phyloP scores from a whole-genome alignment of 108 stramenopile species.

The Nitzschia sp. region DNA sequence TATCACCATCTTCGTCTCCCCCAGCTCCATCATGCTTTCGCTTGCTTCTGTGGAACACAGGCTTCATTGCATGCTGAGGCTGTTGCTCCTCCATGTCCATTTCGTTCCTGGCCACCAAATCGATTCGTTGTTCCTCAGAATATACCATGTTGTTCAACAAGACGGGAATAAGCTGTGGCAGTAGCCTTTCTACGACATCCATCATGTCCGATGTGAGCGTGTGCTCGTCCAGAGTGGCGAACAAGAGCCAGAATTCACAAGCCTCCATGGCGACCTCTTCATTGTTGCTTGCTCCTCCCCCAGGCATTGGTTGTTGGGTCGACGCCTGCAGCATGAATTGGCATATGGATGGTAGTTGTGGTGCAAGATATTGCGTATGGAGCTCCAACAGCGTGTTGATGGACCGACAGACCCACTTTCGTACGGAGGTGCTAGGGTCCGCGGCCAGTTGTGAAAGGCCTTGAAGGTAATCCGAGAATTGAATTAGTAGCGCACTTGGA shows the following conservation, averaged over 20 bases:
- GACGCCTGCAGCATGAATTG: slow-evolving; percentile 84
- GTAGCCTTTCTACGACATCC: slow-evolving; percentile 42
- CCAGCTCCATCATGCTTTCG: slow-evolving; percentile 47
- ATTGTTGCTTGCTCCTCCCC: too few relatives aligned
- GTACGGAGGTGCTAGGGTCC: slow-evolving; percentile 61
- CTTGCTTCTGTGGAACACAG: slow-evolving; percentile 77
- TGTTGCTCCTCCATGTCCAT: slow-evolving; percentile 57
- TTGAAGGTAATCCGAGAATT: slow-evolving; percentile 77
- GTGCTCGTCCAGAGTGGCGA: slow-evolving; percentile 69
- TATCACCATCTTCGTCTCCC: slow-evolving; percentile 43
- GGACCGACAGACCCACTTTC: slow-evolving; percentile 85
- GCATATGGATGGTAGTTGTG: slow-evolving; percentile 66
- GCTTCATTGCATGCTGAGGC: slow-evolving; percentile 63
- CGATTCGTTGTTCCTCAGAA: slow-evolving; percentile 70
- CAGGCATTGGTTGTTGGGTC: slow-evolving; percentile 27
- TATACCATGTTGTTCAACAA: slow-evolving; percentile 87
- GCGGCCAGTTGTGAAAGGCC: slow-evolving; percentile 66
- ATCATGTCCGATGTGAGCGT: slow-evolving; percentile 64
- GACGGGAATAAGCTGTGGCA: slow-evolving; percentile 75
- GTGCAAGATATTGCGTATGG: slow-evolving; percentile 74
- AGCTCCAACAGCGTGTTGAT: slow-evolving; percentile 72
- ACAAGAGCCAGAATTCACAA: slow-evolving; percentile 91
- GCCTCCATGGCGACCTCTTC: slow-evolving; percentile 78
- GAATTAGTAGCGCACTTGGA: slow-evolving; percentile 71
- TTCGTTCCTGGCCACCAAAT: slow-evolving; percentile 75